phyloP scores from a whole-genome alignment of 352 stramenopile genomes.

The Globisporangium alternatum region DNA sequence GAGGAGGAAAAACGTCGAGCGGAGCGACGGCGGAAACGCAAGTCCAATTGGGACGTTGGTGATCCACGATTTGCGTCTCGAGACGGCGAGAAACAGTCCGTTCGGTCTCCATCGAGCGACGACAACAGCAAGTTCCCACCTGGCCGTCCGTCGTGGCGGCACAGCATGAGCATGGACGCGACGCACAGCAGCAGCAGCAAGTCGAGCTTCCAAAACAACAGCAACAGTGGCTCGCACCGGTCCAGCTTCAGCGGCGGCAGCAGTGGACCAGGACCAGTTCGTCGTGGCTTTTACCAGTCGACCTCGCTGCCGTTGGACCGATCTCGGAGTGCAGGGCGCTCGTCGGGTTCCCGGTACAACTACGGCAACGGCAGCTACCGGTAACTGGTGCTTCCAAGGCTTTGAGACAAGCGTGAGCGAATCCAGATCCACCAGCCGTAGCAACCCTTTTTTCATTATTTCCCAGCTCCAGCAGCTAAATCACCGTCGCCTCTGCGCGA shows the following conservation, averaged over 20 bases:
- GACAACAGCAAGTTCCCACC: conserved; percentile 44
- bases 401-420: neutral
- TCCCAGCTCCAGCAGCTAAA: conserved; percentile 11
- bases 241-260: conserved; percentile 14
- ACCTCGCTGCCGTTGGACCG: conserved; percentile 52
- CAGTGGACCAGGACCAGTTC: conserved; percentile 19
- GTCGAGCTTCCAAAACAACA: conserved; percentile 42
- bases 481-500: conserved; percentile 4
- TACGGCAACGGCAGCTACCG: conserved; percentile 20
- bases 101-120: conserved; percentile 18
- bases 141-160: conserved; percentile 50
- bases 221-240: conserved; percentile 6
- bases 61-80: conserved; percentile 55
- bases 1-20: conserved; percentile 58
- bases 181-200: conserved; percentile 28
- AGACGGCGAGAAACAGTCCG: conserved; percentile 14
- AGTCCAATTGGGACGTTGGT: conserved; percentile 82
- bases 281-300: conserved; percentile 45
- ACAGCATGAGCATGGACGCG: conserved; percentile 65
- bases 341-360: conserved; percentile 27
- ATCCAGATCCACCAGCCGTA: neutral
- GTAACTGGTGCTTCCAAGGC: conserved; percentile 7
- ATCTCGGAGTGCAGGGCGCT: conserved; percentile 41
- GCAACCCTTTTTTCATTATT: conserved; percentile 11
- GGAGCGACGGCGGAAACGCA: conserved; percentile 61